A percentile compares a stretch with the other conserved stretches of the same genome.
These are phyloP conservation scores for Ogataea saltuana DNA, from an alignment of 805 yeast genomes.

Conservation along the genomic window DNA sequence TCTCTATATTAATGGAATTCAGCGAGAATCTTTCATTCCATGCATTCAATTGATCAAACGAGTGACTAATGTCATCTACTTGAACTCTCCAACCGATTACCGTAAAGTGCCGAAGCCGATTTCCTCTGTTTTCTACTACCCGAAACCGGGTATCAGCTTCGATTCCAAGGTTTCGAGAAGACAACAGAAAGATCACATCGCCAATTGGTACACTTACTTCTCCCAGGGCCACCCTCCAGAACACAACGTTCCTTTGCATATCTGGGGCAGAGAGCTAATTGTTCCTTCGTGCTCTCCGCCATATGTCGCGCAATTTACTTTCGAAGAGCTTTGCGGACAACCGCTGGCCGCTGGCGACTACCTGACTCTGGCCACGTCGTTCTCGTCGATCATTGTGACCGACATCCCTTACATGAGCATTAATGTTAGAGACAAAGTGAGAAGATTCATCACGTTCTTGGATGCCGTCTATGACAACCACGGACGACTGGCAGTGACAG, in stretches of 20 bases:
- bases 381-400: conserved; percentile 79
- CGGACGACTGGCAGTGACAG: conserved; percentile 84
- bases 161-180: conserved; percentile 49
- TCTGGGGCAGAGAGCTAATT: conserved; percentile 85
- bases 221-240: conserved; percentile 56
- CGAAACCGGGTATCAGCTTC: conserved; percentile 62
- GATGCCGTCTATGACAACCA: conserved; percentile 96
- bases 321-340: conserved; percentile 80
- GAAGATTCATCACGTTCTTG: conserved; percentile 90
- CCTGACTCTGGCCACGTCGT: conserved; percentile 73
- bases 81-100: conserved; percentile 93
- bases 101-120: conserved; percentile 84
- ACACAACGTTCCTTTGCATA: conserved; percentile 43
- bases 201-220: conserved; percentile 79
- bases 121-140: conserved; percentile 75
- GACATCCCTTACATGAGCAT: conserved; percentile 87
- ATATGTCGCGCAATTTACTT: conserved; percentile 85
- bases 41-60: conserved; percentile 79
- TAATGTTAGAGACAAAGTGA: conserved; percentile 75
- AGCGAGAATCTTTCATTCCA: conserved; percentile 87
- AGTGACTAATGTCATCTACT: conserved; percentile 71
- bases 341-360: conserved; percentile 95
- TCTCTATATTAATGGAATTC: conserved; percentile 90
- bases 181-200: conserved; percentile 60
- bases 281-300: conserved; percentile 80